Base-by-base conservation (phyloP, 768 basidiomycete species). In the Trichaptum fuscoviolaceum region DNA sequence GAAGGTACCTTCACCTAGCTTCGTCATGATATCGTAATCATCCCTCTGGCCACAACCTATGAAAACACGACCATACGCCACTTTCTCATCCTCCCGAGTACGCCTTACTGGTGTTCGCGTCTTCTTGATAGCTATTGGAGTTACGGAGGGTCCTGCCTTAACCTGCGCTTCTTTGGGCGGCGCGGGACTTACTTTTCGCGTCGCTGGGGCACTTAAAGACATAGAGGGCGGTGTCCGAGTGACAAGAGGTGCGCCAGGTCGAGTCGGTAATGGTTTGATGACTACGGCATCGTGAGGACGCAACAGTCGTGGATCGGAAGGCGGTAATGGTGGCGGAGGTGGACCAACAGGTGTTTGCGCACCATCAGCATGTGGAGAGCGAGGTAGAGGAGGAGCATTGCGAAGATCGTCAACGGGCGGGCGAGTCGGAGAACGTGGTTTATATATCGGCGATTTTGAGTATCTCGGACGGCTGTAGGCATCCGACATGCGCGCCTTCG, bases 1-100 rank as follows among this genome's bases (percentile, higher is more conserved):
- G 76, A 99, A 99, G 27, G 96, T 99, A 4, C 96, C 96, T 76
- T 98, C 96, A 42, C 96, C 96, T 18, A 99, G 79, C 77, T 98
- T 97, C 2, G 88, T 90, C 57, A 90, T 89, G 17, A 88, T 81
- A 65, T 89, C 86, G 74, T 97, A 98, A 69, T 92, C 92, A 18
- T 78, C 78, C 69, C 95, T 85, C 65, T 80, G 73, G 9, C 91
- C 90, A 75, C 89, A 89, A 6, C 93, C 89, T 42, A 79, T 77
- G 71, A 95, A 92, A 18, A 75, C 76, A 65, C 85, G 82, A 35
- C 90, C 88, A 73, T 92, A 94, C 0, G 85, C 87, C 59, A 81
- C 79, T 68, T 82, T 75, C 70, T 95, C 93, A 66, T 90, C 85
- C 68, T 89, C 85, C 36, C 80, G 77, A 10, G 88, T 78, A 64